Evolutionary conservation across 1,284 basidiomycete species (phyloP), one percentile per base, ranked within the genome.

Genomic region (Tilletia walkeri): DNA sequence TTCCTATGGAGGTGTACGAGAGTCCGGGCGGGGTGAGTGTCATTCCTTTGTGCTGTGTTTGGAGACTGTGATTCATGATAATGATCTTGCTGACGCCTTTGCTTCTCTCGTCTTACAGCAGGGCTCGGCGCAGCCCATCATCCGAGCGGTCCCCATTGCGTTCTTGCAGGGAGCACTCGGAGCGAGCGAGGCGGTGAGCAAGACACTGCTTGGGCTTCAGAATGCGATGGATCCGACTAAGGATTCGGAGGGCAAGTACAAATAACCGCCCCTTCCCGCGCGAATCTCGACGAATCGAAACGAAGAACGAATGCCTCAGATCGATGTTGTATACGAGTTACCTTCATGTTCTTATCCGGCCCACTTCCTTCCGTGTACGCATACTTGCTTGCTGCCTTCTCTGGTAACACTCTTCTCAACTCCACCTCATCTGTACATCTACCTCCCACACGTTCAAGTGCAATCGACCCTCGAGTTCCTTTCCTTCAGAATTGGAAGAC

Each of bases 1-100:
- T 99, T 0, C 95, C 95, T 0, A 98, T 99, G 94, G 96, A 99
- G 84, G 94, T 97, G 18, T 97, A 98, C 79, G 95, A 99, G 84
- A 54, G 69, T 39, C 59, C 59, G 16, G 36, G 59, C 14, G 59
- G 30, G 38, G 54, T 54, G 34, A 50, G 59, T 67, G 1, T 5
- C n/a, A 9, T 34, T 41, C 30, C 30, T 18, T 39, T n/a, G 10
- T 30, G 50, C 50, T 53, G 50, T 53, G 50, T 53, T 53, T 9
- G 50, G 56, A 34, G 56, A 4, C 50, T 30, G 24, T 30, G 24
- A 30, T 30, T 2, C 24, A 30, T 30, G 24, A 30, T 30, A 30
- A 30, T 30, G 24, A 30, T 30, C 24, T 30, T 30, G 24, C 41
- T 45, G 9, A 45, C 41, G 41, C 9, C 41, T 45, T 45, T 45